These are phyloP conservation scores for Vinca major DNA, from an alignment of 305 asterid genomes.

Conservation along the genomic window DNA sequence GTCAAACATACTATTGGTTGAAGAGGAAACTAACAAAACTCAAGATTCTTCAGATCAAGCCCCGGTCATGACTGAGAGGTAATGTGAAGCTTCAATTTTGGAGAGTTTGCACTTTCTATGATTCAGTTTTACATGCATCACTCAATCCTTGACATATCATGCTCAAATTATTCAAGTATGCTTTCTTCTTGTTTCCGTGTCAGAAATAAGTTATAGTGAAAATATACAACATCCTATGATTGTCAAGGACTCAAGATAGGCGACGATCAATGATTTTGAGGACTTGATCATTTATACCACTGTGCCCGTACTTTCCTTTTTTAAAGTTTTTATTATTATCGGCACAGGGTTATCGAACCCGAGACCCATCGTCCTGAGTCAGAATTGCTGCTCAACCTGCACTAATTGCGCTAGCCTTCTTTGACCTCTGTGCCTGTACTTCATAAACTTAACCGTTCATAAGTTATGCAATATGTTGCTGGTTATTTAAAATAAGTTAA, in stretches of 20 bases:
- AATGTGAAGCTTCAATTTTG: conserved; percentile 9
- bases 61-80: conserved; percentile 18
- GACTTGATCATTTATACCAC: neutral
- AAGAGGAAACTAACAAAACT: conserved; percentile 45
- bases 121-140: neutral
- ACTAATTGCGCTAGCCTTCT: no score
- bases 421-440: neutral
- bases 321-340: no score
- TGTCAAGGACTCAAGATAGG: neutral
- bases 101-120: neutral
- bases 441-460: neutral
- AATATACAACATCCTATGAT: neutral
- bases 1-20: conserved; percentile 53
- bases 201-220: neutral
- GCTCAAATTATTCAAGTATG: neutral
- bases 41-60: conserved; percentile 51
- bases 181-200: neutral
- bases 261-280: neutral
- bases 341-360: no score
- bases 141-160: neutral
- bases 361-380: no score
- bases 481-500: neutral
- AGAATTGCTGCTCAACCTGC: no score
- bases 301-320: neutral
- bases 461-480: neutral